phyloP scores from a whole-genome alignment of 805 yeast species.

The Pichia kluyveri region DNA sequence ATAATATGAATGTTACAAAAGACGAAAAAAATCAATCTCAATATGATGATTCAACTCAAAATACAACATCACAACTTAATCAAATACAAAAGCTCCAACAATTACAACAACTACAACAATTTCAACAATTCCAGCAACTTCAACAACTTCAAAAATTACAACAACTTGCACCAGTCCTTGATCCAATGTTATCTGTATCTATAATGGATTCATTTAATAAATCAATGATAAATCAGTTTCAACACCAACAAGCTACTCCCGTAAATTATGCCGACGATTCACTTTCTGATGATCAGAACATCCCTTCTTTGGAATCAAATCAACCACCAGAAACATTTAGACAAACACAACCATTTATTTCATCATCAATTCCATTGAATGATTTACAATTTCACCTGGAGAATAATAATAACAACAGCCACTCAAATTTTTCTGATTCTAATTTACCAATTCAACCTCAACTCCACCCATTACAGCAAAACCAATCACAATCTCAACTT shows the following conservation, averaged over 20 bases:
- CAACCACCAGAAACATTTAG: background rate
- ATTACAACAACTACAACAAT: conserved; percentile 6
- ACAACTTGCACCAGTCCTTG: conserved; percentile 10
- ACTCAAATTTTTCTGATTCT: background rate
- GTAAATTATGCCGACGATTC: background rate
- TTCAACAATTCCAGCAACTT: conserved; percentile 5
- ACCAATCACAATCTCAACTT: background rate
- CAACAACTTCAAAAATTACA: background rate
- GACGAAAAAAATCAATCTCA: background rate
- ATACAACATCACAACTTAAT: background rate
- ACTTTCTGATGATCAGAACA: background rate
- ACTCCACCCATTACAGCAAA: background rate
- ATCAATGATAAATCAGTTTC: background rate
- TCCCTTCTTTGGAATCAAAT: background rate
- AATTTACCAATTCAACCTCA: background rate
- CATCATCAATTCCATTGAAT: background rate
- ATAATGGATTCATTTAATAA: background rate
- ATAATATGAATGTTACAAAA: no score
- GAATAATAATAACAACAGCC: background rate
- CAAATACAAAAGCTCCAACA: background rate
- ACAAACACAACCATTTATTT: background rate
- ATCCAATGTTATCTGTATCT: conserved; percentile 11
- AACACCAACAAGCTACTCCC: background rate
- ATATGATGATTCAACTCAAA: background rate
- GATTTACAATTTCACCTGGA: background rate